Evolutionary conservation across 2,329 filamentous ascomycete genomes (phyloP), one percentile per base, ranked within the genome.

Genomic region (Rosellinia necatrix): DNA sequence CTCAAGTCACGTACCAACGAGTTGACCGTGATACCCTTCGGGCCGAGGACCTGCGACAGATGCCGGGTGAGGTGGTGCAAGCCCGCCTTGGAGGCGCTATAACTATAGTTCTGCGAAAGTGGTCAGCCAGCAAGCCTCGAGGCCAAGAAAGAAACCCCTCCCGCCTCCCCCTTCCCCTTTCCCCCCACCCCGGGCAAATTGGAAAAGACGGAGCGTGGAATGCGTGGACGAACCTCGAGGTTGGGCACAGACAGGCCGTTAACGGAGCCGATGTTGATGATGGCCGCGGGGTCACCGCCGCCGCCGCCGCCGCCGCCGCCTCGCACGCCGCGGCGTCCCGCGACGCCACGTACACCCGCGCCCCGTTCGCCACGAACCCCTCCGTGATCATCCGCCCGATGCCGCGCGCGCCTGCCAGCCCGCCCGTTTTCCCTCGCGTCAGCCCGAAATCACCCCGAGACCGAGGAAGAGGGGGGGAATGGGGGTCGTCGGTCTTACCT

Each of bases 331-430:
- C 74, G 19, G 76, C 81, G 69, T 88, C 84, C 64, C 86, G 80
- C 5, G 84, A 87, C 5, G 84, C 83, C 58, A 89, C 83, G 76
- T 88, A 88, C 13, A 88, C 85, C 47, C 76, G 82, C 32, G 81
- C 81, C 53, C 85, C 84, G 71, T 86, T 87, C 53, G 76, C 69
- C n/a, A 87, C 78, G 71, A 86, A 88, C 54, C 84, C 86, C 53
- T 84, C 76, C 27, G 83, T 81, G 60, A 89, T 88, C 85, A 88
- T 88, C 56, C 81, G 81, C 13, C 86, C 86, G 60, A 88, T 83
- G 61, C 85, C 85, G 67, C 86, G 82, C 41, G 78, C 81, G 49
- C 80, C 76, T 64, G 43, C 25, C 6, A n/a, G n/a, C n/a, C n/a
- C n/a, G n/a, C n/a, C n/a, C n/a, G n/a, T n/a, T n/a, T n/a, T n/a